phyloP scores from a whole-genome alignment of 257 asterid species.

The Nicotiana tabacum region DNA sequence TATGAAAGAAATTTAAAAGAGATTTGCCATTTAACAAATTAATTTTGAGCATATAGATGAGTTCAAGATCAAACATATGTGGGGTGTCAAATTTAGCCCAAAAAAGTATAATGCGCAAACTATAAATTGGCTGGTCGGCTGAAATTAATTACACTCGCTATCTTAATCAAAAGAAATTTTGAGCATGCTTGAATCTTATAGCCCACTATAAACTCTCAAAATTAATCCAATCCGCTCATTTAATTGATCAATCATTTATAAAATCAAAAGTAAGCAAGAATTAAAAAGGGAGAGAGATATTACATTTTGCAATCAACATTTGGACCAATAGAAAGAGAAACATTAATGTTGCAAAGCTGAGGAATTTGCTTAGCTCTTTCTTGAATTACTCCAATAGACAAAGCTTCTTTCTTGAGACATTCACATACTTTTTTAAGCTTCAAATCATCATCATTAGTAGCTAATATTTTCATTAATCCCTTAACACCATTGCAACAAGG shows the following conservation, averaged over 20 bases:
- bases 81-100: not conserved
- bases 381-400: conserved; percentile 4
- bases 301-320: conserved; percentile 1
- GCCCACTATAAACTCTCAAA: too few relatives aligned
- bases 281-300: not conserved
- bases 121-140: too few relatives aligned
- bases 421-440: conserved; percentile 1
- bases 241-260: too few relatives aligned
- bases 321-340: conserved; percentile 1
- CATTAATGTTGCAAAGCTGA: not conserved
- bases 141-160: too few relatives aligned
- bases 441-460: not conserved
- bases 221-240: too few relatives aligned
- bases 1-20: too few relatives aligned
- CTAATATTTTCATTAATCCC: not conserved
- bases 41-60: too few relatives aligned
- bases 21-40: too few relatives aligned
- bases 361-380: not conserved
- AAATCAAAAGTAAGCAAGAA: not conserved
- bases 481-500: conserved; percentile 12
- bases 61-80: too few relatives aligned
- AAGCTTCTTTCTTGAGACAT: conserved; percentile 7
- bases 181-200: too few relatives aligned
- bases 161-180: not conserved
- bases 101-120: too few relatives aligned